Evolutionary conservation across 768 basidiomycete genomes (phyloP).

Genomic region (Agaricus blazei): DNA sequence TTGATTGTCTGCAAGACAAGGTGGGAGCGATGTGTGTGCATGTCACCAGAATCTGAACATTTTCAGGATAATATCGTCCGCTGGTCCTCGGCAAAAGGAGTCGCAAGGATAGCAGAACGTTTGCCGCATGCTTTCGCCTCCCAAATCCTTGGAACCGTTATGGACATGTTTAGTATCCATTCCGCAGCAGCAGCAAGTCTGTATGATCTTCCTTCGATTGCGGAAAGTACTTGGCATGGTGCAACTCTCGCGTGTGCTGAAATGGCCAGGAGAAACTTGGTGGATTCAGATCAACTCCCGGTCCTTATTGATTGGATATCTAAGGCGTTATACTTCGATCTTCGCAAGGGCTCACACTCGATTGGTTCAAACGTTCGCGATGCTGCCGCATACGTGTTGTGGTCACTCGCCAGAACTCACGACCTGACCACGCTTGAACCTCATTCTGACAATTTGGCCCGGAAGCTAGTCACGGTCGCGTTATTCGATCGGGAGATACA

Average conservation of each 20-base stretch:
- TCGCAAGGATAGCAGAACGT: constrained; percentile 79
- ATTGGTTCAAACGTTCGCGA: constrained; percentile 94
- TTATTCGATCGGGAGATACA: constrained; percentile 92
- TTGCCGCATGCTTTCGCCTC: constrained; percentile 69
- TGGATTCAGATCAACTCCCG: constrained; percentile 51
- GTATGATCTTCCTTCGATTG: constrained; percentile 69
- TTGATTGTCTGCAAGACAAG: constrained; percentile 75
- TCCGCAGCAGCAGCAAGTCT: constrained; percentile 56
- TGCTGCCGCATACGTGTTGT: constrained; percentile 89
- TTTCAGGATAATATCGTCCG: constrained; percentile 88
- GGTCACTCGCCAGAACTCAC: constrained; percentile 87
- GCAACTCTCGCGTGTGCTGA: constrained; percentile 91
- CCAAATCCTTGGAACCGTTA: constrained; percentile 79
- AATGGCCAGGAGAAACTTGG: constrained; percentile 77
- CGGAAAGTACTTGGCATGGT: constrained; percentile 94
- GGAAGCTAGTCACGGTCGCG: constrained; percentile 69
- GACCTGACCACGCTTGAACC: constrained; percentile 52
- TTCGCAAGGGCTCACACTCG: constrained; percentile 88
- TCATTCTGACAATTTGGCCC: constrained; percentile 63
- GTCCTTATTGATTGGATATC: constrained; percentile 74
- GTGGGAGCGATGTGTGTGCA: constrained; percentile 30
- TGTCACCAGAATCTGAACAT: background rate
- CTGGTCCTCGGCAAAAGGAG: constrained; percentile 90
- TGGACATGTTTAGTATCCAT: constrained; percentile 75
- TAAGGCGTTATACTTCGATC: constrained; percentile 89